Evolutionary conservation across 768 basidiomycete genomes (phyloP).

Genomic region (Tulasnella sp.): DNA sequence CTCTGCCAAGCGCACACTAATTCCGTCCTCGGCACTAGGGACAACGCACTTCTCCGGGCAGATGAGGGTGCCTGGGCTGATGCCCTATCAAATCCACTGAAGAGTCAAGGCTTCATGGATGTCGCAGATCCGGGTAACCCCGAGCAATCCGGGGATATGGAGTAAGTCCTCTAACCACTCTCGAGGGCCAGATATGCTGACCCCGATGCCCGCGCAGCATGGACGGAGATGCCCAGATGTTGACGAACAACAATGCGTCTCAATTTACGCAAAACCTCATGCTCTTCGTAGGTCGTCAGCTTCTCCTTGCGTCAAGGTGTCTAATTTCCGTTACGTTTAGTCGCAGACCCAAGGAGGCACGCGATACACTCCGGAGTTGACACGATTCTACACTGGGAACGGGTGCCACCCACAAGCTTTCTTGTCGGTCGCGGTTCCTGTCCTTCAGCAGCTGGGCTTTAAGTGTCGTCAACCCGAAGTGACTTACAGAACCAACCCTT

Average conservation of each 20-base stretch:
- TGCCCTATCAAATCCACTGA: constrained; percentile 63
- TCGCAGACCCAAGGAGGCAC: constrained; percentile 76
- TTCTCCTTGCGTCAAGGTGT: neutral
- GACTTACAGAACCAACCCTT: neutral
- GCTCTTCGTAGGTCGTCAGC: constrained; percentile 63
- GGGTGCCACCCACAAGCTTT: constrained; percentile 48
- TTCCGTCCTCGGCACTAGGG: too few species aligned
- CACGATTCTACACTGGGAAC: constrained; percentile 70
- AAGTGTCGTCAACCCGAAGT: constrained; percentile 22
- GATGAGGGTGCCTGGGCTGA: constrained; percentile 67
- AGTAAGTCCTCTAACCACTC: neutral
- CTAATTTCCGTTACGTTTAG: constrained; percentile 39
- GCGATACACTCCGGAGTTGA: constrained; percentile 69
- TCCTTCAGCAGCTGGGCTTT: constrained; percentile 39
- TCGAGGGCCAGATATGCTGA: neutral
- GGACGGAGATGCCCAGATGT: constrained; percentile 58
- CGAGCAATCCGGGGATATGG: constrained; percentile 20
- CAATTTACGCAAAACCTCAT: constrained; percentile 79
- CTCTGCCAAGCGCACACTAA: too few species aligned
- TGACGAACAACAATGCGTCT: constrained; percentile 46
- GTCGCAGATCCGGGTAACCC: constrained; percentile 54
- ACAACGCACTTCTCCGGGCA: constrained; percentile 33
- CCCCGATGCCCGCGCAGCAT: constrained; percentile 23
- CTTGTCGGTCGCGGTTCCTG: constrained; percentile 49
- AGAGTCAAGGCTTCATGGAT: constrained; percentile 67